These are phyloP conservation scores for Colletotrichum simmondsii DNA, from an alignment of 2,329 filamentous ascomycete genomes.

Conservation along the genomic window DNA sequence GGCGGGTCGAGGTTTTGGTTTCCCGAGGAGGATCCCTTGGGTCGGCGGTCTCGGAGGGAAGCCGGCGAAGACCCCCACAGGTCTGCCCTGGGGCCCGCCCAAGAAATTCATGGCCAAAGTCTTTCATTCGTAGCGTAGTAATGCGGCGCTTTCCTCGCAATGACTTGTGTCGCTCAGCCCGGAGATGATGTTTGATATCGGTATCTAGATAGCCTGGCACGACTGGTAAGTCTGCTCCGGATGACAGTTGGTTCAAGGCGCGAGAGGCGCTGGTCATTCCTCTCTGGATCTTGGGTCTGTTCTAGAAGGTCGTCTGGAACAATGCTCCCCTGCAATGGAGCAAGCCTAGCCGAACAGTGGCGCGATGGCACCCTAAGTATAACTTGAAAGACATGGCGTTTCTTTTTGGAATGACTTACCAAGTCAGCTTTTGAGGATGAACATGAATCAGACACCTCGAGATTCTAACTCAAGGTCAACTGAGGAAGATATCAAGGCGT, in stretches of 20 bases:
- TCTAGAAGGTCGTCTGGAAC: conserved; percentile 32
- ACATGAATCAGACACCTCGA: neutral
- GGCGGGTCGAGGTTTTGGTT: conserved; percentile 11
- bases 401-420: too few species aligned
- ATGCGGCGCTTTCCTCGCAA: neutral
- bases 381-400: neutral
- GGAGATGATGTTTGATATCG: neutral
- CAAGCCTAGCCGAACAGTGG: conserved; percentile 24
- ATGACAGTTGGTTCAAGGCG: conserved; percentile 13
- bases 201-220: too few species aligned
- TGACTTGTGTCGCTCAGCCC: neutral
- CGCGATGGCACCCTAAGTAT: neutral
- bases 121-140: neutral
- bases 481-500: neutral
- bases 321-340: conserved; percentile 1
- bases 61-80: conserved; percentile 19
- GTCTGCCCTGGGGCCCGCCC: neutral
- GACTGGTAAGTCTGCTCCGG: neutral
- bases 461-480: neutral
- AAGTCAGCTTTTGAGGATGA: neutral
- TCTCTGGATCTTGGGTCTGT: conserved; percentile 4
- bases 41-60: conserved; percentile 25
- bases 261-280: neutral
- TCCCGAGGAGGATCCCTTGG: conserved; percentile 6
- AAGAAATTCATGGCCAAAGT: neutral